Conservation (phyloP, 108 stramenopile species). For the Nitzschia putrida region DNA sequence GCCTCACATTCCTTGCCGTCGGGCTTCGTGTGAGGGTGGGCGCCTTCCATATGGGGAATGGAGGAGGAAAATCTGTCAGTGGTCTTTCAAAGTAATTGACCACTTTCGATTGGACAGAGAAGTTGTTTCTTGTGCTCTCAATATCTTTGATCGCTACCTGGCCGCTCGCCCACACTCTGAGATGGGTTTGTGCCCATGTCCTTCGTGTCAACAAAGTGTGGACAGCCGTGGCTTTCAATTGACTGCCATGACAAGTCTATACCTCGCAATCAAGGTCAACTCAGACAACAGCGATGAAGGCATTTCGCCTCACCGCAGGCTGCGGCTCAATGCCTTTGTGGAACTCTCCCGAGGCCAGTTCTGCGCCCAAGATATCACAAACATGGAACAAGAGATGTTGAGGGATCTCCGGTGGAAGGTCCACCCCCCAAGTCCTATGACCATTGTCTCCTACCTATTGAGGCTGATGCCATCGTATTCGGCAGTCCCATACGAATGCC, state of each 20-base stretch:
- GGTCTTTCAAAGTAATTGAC: conserved; percentile 84
- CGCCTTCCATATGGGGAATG: conserved; percentile 52
- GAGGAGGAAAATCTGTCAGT: conserved; percentile 77
- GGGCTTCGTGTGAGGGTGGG: background rate
- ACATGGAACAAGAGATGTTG: conserved; percentile 69
- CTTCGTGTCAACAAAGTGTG: conserved; percentile 42
- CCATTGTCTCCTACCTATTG: conserved; percentile 43
- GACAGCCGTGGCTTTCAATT: conserved; percentile 74
- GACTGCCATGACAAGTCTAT: conserved; percentile 72
- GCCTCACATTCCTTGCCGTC: conserved; percentile 16
- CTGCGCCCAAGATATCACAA: conserved; percentile 45
- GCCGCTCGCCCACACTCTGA: conserved; percentile 1
- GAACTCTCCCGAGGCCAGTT: conserved; percentile 82
- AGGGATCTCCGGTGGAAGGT: conserved; percentile 69
- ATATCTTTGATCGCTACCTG: conserved; percentile 74
- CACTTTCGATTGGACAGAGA: conserved; percentile 80
- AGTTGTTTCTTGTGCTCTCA: conserved; percentile 66
- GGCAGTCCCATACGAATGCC: conserved; percentile 11
- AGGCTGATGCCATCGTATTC: conserved; percentile 35
- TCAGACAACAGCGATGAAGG: conserved; percentile 54
- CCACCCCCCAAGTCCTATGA: conserved; percentile 66
- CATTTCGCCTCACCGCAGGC: conserved; percentile 23
- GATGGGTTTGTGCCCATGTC: conserved; percentile 31
- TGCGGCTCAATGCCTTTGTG: conserved; percentile 57
- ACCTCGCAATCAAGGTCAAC: conserved; percentile 78